Evolutionary conservation across 805 yeast species (phyloP), one percentile per base, ranked within the genome.

Genomic region (Myxozyma vanderwaltii): DNA sequence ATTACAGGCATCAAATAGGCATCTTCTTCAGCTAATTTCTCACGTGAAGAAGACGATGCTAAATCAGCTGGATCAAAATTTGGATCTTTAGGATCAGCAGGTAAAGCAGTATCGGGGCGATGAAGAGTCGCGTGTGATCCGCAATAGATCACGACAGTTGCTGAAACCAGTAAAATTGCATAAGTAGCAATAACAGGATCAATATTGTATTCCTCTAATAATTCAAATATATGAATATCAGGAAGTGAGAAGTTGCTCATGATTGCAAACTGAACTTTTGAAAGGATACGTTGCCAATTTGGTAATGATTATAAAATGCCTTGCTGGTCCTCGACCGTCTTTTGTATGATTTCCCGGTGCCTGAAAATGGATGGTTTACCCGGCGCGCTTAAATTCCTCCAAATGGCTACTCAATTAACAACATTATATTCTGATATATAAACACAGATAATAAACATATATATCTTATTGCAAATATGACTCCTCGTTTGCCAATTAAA

Each of bases 1-100:
- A 76, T 13, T 4, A 83, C 56, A 0, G 87, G 86, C 68, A 81
- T 65, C 2, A 71, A 17, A 4, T 76, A 40, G 0, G 80, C 84
- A 47, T 69, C 74, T 51, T 66, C 70, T 21, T 68, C 72, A 19
- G 56, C 62, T 6, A 70, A 35, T 35, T 48, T 45, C 60, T 48
- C 62, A 19, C 43, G 54, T 55, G 38, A 41, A 29, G 50, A 40
- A 47, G 40, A 53, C 15, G 46, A 33, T 4, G 45, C 41, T 39
- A 67, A 44, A 56, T 70, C 73, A 10, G 56, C 47, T 4, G 70
- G 64, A 48, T 70, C 69, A 53, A 69, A 70, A 4, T 59, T 47
- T 21, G 54, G 54, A 17, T 65, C 65, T 3, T 47, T 46, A 26
- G 62, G 56, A 56, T 70, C 70, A 1, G 73, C 67, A 4, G 59